phyloP scores from a whole-genome alignment of 2,329 filamentous ascomycete species.

The Aschersonia sp. region DNA sequence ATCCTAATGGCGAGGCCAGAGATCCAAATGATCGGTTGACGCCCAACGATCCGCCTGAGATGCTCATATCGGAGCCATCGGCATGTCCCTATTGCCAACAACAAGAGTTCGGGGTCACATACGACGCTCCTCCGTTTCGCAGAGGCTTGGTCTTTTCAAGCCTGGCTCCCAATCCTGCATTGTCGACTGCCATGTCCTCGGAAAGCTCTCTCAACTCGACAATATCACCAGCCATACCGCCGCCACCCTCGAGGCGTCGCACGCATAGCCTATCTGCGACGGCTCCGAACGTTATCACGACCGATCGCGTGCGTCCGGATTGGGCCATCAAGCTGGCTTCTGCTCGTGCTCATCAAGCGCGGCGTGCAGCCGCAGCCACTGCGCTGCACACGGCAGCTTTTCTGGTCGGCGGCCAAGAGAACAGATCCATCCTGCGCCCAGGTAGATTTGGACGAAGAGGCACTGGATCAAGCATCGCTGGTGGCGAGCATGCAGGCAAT shows the following conservation, averaged over 20 bases:
- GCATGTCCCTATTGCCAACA: conserved; percentile 92
- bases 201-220: conserved; percentile 61
- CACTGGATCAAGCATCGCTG: conserved; percentile 18
- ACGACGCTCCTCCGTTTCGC: conserved; percentile 77
- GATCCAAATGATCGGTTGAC: conserved; percentile 21
- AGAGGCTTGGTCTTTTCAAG: conserved; percentile 61
- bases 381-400: conserved; percentile 92
- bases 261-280: conserved; percentile 60
- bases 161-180: conserved; percentile 21
- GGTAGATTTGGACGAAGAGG: conserved; percentile 44
- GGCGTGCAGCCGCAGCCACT: conserved; percentile 82
- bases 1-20: conserved; percentile 29
- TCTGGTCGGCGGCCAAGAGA: conserved; percentile 54
- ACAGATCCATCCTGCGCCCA: conserved; percentile 28
- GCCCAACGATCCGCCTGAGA: conserved; percentile 39
- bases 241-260: conserved; percentile 26
- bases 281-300: conserved; percentile 77
- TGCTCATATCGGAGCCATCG: conserved; percentile 80
- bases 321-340: conserved; percentile 83
- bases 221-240: conserved; percentile 24
- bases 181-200: conserved; percentile 66
- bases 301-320: conserved; percentile 81
- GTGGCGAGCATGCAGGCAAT: conserved; percentile 5
- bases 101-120: conserved; percentile 91
- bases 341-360: conserved; percentile 70